Percentiles rank a stretch among this genome's conserved stretches.
These are phyloP conservation scores for Colletotrichum filicis DNA, from an alignment of 2,329 filamentous ascomycete species.

Conservation along the genomic window DNA sequence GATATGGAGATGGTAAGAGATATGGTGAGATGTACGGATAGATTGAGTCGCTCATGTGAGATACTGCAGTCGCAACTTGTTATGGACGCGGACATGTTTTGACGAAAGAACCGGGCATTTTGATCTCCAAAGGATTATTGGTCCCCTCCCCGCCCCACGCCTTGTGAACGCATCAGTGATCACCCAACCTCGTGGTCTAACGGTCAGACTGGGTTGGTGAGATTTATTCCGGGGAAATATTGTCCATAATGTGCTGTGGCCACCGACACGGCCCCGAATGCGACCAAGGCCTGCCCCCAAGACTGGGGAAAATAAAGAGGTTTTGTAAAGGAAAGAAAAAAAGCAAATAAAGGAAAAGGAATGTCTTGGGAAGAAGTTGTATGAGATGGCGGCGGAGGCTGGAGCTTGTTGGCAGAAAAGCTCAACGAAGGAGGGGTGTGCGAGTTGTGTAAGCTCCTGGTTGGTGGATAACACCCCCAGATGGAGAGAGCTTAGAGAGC, in stretches of 20 bases:
- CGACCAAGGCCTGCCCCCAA: not conserved
- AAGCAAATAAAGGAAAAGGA: not conserved
- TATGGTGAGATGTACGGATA: too few relatives aligned
- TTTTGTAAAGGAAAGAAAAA: not conserved
- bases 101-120: not conserved
- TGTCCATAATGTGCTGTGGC: not conserved
- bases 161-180: not conserved
- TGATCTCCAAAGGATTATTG: too few relatives aligned
- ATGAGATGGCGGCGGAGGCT: not conserved
- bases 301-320: slow-evolving; percentile 8
- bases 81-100: not conserved
- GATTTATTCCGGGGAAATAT: not conserved
- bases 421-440: not conserved
- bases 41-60: slow-evolving; percentile 4
- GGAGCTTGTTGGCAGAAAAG: not conserved
- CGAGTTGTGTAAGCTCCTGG: not conserved
- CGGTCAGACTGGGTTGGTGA: not conserved
- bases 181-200: not conserved
- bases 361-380: not conserved
- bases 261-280: not conserved
- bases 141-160: not conserved
- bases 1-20: not conserved
- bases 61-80: slow-evolving; percentile 5
- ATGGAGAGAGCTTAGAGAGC: not conserved
- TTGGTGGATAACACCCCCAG: not conserved